Evolutionary conservation across 345 rosid species (phyloP).

Genomic region (Nasturtium officinale): DNA sequence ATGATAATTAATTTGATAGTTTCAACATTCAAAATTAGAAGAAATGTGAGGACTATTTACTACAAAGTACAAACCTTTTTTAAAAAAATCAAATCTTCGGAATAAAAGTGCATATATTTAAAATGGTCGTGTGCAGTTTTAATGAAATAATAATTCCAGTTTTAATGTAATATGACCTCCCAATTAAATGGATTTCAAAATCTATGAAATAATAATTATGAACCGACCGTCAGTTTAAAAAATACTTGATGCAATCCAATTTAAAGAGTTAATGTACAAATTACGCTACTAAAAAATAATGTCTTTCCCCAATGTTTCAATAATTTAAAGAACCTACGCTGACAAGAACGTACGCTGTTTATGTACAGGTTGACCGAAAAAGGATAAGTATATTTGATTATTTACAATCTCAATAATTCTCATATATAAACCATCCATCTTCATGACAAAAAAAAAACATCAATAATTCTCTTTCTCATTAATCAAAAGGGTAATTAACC

Average conservation of each 20-base stretch:
- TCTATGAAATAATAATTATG: neutral
- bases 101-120: neutral
- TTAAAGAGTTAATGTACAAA: neutral
- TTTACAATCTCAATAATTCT: constrained; percentile 13
- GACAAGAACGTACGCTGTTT: constrained; percentile 48
- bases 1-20: neutral
- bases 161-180: neutral
- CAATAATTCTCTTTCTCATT: constrained; percentile 16
- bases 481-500: neutral
- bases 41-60: neutral
- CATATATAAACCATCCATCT: no score
- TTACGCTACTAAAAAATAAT: neutral
- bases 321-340: constrained; percentile 34
- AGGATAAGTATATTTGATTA: constrained; percentile 24
- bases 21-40: neutral
- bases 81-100: neutral
- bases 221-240: constrained; percentile 10
- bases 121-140: neutral
- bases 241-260: constrained; percentile 18
- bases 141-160: neutral
- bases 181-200: neutral
- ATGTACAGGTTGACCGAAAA: constrained; percentile 39
- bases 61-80: no score
- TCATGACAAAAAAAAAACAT: no score
- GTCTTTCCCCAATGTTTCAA: constrained; percentile 10